Conservation (phyloP, 2,329 filamentous ascomycete species). For the Geoglossum cookeanum region DNA sequence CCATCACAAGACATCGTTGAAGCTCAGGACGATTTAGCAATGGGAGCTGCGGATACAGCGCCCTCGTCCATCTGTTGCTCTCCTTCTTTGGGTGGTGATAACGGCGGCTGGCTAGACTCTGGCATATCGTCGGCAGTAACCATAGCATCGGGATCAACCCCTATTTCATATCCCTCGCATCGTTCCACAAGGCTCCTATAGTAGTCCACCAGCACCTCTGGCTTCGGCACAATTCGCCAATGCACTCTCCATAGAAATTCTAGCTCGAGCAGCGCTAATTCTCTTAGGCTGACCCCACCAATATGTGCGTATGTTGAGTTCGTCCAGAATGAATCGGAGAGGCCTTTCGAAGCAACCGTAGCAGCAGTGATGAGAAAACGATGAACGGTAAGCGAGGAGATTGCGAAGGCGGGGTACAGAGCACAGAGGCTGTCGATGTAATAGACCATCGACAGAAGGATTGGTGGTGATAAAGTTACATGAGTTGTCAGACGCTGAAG, state of each 20-base stretch:
- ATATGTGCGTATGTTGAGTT: conserved; percentile 92
- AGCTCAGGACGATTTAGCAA: background rate
- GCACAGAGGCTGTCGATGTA: conserved; percentile 93
- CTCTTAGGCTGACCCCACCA: conserved; percentile 75
- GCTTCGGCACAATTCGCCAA: conserved; percentile 93
- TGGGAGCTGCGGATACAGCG: background rate
- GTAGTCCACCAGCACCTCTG: conserved; percentile 83
- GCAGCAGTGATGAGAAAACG: conserved; percentile 92
- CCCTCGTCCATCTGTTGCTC: background rate
- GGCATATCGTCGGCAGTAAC: too few relatives aligned
- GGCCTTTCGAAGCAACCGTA: conserved; percentile 85
- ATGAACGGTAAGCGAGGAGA: conserved; percentile 90
- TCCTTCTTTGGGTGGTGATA: background rate
- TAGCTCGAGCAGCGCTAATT: conserved; percentile 77
- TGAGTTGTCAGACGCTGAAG: conserved; percentile 82
- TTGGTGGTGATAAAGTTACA: conserved; percentile 77
- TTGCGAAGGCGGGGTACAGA: conserved; percentile 84
- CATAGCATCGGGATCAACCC: background rate
- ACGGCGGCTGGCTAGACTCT: background rate
- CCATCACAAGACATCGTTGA: background rate
- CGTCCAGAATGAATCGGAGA: conserved; percentile 96
- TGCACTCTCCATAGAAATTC: conserved; percentile 86
- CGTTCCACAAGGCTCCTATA: conserved; percentile 69
- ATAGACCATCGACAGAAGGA: conserved; percentile 96
- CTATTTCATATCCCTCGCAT: conserved; percentile 33